Base-by-base conservation (phyloP, 108 stramenopile species). In the Bacterosira constricta region DNA sequence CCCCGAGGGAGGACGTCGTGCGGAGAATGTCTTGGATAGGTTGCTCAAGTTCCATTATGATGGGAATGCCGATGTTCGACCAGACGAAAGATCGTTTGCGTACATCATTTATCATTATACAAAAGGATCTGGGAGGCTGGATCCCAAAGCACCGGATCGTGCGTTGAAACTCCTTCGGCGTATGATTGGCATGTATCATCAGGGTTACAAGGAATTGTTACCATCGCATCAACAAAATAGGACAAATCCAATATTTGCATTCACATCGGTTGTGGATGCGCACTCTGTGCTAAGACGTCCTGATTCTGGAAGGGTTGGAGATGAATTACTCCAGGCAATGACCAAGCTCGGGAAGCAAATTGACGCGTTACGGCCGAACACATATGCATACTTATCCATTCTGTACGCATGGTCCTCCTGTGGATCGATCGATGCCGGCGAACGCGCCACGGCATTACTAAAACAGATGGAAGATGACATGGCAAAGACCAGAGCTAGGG, bases 211-310 rank as follows among this genome's bases (percentile, higher is more conserved):
- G 41, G 67, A 87, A 39, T 35, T 86, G 11, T 34, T 74, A 8
- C 89, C 87, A 29, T 60, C 79, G 27, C 18, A 46, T 23, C 65
- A 65, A 36, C 65, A 65, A 36, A 79, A 72, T 66, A 79, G 49
- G 50, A 79, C 78, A 30, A 79, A 72, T 49, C 70, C 78, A 54
- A 72, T 85, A 27, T 86, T 73, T 71, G 71, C 81, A 12, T 83
- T 89, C 61, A 83, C 87, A 18, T 83, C 86, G 25, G 79, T 92
- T 15, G 85, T 88, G 47, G 87, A 88, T 70, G 85, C 86, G 3
- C 85, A 87, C 58, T 86, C 88, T 1, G 41, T 73, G 21, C 66
- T 82, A 23, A 71, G 77, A 32, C 80, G 86, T 46, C 66, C 66
- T 10, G 86, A 91, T 77, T 79, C 85, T 68, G 89, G 89, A 27